phyloP scores from a whole-genome alignment of 2,329 filamentous ascomycete genomes.

The Ceratocystis cacaofunesta region DNA sequence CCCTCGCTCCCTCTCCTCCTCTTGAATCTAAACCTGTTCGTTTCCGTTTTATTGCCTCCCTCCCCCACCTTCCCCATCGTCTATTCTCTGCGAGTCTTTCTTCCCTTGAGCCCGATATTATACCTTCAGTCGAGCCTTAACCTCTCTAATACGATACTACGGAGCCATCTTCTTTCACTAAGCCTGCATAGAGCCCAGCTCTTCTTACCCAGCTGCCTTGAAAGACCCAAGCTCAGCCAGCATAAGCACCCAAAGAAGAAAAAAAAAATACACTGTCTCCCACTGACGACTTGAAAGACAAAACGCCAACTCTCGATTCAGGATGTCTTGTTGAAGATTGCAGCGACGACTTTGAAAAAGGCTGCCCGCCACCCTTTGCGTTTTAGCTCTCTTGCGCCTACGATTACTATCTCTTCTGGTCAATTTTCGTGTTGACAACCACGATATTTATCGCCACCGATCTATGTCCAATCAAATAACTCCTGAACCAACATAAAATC shows the following conservation, averaged over 20 bases:
- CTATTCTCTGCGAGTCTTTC: neutral
- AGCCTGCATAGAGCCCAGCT: neutral
- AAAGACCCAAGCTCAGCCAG: neutral
- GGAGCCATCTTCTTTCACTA: too few relatives aligned
- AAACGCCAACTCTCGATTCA: neutral
- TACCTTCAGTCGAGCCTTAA: neutral
- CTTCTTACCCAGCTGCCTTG: neutral
- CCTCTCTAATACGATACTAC: neutral
- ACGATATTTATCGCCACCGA: slow-evolving; percentile 7
- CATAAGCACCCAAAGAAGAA: neutral
- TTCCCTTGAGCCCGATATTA: neutral
- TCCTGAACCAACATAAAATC: neutral
- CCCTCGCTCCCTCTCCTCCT: neutral
- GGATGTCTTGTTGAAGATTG: neutral
- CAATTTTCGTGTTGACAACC: neutral
- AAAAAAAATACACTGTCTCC: neutral
- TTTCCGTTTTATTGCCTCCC: slow-evolving; percentile 3
- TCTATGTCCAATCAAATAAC: slow-evolving; percentile 27
- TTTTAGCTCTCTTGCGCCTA: neutral
- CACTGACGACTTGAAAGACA: neutral
- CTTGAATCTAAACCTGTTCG: slow-evolving; percentile 7
- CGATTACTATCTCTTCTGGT: neutral
- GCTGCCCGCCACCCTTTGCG: neutral
- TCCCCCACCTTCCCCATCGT: neutral
- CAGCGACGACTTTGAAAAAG: neutral